These are phyloP conservation scores for Luvunga scandens DNA, from an alignment of 345 rosid species.

Conservation along the genomic window DNA sequence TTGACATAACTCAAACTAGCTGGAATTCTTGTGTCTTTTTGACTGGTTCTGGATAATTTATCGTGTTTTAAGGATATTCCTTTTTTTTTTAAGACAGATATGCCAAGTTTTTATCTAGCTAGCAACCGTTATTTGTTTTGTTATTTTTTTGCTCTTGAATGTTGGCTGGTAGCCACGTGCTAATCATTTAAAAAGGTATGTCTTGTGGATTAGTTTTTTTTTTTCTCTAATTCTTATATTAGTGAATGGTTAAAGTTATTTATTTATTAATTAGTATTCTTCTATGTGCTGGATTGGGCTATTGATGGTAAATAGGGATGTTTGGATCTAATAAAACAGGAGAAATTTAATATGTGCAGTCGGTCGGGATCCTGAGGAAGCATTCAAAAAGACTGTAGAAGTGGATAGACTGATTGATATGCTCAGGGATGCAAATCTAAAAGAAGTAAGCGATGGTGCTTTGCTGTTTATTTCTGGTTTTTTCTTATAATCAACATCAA, in stretches of 20 bases:
- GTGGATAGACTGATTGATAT: conserved; percentile 73
- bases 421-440: conserved; percentile 71
- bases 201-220: not conserved
- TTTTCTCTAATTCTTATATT: not conserved
- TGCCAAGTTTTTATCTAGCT: not conserved
- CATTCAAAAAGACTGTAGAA: conserved; percentile 89
- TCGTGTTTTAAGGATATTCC: not conserved
- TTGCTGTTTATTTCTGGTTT: not conserved
- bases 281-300: conserved; percentile 19
- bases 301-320: conserved; percentile 38
- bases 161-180: not conserved
- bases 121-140: not conserved
- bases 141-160: not conserved
- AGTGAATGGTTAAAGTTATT: not conserved
- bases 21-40: not conserved
- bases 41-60: not conserved
- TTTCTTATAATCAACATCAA: not conserved
- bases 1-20: not conserved
- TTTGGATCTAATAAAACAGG: conserved; percentile 80
- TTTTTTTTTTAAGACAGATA: not conserved
- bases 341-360: conserved; percentile 82
- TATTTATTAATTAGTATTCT: not conserved
- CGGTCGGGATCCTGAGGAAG: conserved; percentile 74
- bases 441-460: conserved; percentile 42
- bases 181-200: not conserved